phyloP scores from a whole-genome alignment of 2,329 filamentous ascomycete species.

The Harringtonia lauricola region DNA sequence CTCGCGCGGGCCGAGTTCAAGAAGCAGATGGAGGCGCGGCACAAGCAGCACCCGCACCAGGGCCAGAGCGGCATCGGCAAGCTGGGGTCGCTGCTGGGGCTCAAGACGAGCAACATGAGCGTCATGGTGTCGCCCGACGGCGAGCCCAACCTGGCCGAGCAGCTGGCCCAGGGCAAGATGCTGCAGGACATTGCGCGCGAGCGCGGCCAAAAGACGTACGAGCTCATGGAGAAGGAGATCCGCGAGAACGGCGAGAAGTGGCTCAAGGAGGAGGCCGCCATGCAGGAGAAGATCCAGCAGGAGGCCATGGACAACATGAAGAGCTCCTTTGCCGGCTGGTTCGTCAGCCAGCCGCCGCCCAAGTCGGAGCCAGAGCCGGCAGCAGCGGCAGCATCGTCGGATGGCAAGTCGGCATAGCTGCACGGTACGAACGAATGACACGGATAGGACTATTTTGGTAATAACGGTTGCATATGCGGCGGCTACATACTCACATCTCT shows the following conservation, averaged over 20 bases:
- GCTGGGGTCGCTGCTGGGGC: conserved; percentile 61
- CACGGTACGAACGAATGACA: too few species aligned
- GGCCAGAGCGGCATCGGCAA: conserved; percentile 49
- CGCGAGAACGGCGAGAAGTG: conserved; percentile 88
- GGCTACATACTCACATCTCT: too few species aligned
- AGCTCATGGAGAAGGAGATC: conserved; percentile 82
- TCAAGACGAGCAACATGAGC: conserved; percentile 60
- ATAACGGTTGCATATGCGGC: too few species aligned
- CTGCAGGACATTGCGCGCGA: conserved; percentile 89
- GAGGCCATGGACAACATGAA: conserved; percentile 92
- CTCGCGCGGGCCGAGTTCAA: conserved; percentile 77
- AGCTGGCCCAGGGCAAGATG: conserved; percentile 90
- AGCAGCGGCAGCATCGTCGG: neutral
- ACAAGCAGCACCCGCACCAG: conserved; percentile 46
- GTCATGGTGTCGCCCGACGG: conserved; percentile 51
- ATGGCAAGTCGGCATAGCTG: too few species aligned
- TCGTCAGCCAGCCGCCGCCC: conserved; percentile 15
- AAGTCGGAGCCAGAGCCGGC: neutral
- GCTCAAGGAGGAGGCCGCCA: conserved; percentile 84
- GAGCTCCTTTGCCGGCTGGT: conserved; percentile 56
- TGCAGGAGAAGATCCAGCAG: conserved; percentile 80
- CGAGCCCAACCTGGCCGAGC: conserved; percentile 61
- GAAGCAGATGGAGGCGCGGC: conserved; percentile 60
- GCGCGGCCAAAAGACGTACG: conserved; percentile 80
- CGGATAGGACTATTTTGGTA: too few species aligned